A percentile compares a stretch with the other conserved stretches of the same genome.
Evolutionary conservation across 371 early-diverging fungal species (phyloP).

Genomic region (Modicella reniformis): DNA sequence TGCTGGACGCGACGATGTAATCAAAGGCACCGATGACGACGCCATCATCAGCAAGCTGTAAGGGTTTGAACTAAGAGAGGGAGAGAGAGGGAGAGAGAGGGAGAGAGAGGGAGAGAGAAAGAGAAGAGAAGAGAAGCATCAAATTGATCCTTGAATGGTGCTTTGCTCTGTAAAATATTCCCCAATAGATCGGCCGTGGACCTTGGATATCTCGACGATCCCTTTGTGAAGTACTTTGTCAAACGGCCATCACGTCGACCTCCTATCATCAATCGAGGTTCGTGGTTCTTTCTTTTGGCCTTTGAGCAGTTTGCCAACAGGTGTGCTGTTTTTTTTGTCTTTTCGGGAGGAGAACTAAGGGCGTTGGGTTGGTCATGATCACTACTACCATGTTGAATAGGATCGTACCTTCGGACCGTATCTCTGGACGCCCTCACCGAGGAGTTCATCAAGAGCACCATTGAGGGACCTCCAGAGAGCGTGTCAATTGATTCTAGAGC

Average conservation of each 20-base stretch:
- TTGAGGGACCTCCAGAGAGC: neutral
- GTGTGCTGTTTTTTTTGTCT: constrained; percentile 9
- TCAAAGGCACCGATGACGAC: constrained; percentile 88
- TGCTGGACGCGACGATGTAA: constrained; percentile 65
- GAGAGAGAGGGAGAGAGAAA: no score
- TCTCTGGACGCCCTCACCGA: constrained; percentile 73
- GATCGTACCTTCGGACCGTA: constrained; percentile 76
- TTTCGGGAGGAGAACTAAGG: neutral
- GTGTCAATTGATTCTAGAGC: no score
- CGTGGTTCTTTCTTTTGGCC: neutral
- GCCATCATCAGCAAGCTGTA: constrained; percentile 84
- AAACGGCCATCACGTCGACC: constrained; percentile 72
- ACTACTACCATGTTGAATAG: no score
- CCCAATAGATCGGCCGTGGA: constrained; percentile 87
- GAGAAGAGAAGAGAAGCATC: no score
- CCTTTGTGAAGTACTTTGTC: constrained; percentile 81
- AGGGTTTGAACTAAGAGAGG: constrained; percentile 9
- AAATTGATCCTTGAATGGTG: no score
- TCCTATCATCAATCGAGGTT: constrained; percentile 94
- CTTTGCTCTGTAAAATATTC: no score
- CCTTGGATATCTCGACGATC: constrained; percentile 84
- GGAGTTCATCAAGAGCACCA: constrained; percentile 63
- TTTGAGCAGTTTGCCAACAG: neutral
- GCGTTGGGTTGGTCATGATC: neutral
- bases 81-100: no score